Evolutionary conservation across 371 early-diverging fungal species (phyloP), one percentile per base, ranked within the genome.

Genomic region (Mucor plumbeus): DNA sequence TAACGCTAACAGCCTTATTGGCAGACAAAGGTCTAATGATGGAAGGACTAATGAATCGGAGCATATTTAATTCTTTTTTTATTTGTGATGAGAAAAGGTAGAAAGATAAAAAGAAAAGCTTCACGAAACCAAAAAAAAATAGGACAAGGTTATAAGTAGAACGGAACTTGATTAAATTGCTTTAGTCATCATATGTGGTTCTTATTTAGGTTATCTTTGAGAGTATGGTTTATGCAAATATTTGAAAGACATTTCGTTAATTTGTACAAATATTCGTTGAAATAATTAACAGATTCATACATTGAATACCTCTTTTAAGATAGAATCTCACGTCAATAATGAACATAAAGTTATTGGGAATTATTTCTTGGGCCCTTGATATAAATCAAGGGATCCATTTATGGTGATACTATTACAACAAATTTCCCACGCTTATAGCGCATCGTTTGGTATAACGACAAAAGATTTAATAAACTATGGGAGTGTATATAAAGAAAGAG

Each of bases 1-100:
- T 68, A 34, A 50, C 61, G 43, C 61, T 64, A 26, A 62, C 53
- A 35, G 71, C 57, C 67, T 74, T 79, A 44, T 65, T 71, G 19
- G 78, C 72, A 58, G 80, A 64, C 47, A 82, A 73, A 64, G 83
- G 83, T 65, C 75, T 74, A 48, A 64, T 65, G 56, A 82, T 70
- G 63, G 75, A 60, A 67, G 83, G 61, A 61, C 79, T 75, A 59
- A 81, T 63, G 35, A 81, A 50, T 68, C 74, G 74, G 69, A 81
- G 77, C 81, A 81, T 81, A 21, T 64, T 68, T 7, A 15, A 43
- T 15, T 17, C 19, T 19, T 50, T 50, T 50, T 21, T 26, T 19
- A 13, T 50, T 8, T 48, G 15, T 26, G 61, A 59, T 55, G 35
- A 60, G 53, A 26, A 40, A 63, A 47, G 33, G 3, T 26, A 61